A percentile compares a stretch with the other conserved stretches of the same genome.
These are phyloP conservation scores for Aspergillus campestris DNA, from an alignment of 495 filamentous ascomycete genomes.

Conservation along the genomic window DNA sequence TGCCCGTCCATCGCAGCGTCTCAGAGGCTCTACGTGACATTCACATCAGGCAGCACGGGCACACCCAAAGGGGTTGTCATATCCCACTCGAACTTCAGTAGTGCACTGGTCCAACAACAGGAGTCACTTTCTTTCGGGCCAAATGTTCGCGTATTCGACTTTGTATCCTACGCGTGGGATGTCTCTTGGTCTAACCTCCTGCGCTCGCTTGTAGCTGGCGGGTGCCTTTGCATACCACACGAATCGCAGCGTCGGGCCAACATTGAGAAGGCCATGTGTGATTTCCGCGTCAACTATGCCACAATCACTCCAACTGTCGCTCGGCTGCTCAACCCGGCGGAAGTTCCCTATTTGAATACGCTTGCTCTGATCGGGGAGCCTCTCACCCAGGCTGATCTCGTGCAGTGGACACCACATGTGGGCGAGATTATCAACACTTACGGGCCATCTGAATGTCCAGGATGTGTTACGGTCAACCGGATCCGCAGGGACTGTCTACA, in stretches of 20 bases:
- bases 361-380: slow-evolving; percentile 33
- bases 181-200: slow-evolving; percentile 46
- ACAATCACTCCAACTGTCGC: slow-evolving; percentile 45
- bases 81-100: too few species aligned
- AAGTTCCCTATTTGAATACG: slow-evolving; percentile 29
- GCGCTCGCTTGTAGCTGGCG: slow-evolving; percentile 26
- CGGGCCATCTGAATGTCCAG: slow-evolving; percentile 19
- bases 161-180: slow-evolving; percentile 54
- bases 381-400: background rate
- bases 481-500: background rate
- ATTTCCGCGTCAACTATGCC: slow-evolving; percentile 9
- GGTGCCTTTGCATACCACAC: slow-evolving; percentile 9
- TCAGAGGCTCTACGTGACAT: slow-evolving; percentile 14
- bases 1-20: too few species aligned
- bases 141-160: too few species aligned
- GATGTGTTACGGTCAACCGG: slow-evolving; percentile 23
- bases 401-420: slow-evolving; percentile 8
- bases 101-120: too few species aligned
- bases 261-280: slow-evolving; percentile 5
- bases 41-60: slow-evolving; percentile 33
- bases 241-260: background rate
- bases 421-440: background rate
- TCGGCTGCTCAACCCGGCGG: slow-evolving; percentile 32
- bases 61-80: too few species aligned
- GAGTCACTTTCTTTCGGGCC: too few species aligned